These are phyloP conservation scores for Coniella vitis DNA, from an alignment of 2,329 filamentous ascomycete genomes.

Conservation along the genomic window DNA sequence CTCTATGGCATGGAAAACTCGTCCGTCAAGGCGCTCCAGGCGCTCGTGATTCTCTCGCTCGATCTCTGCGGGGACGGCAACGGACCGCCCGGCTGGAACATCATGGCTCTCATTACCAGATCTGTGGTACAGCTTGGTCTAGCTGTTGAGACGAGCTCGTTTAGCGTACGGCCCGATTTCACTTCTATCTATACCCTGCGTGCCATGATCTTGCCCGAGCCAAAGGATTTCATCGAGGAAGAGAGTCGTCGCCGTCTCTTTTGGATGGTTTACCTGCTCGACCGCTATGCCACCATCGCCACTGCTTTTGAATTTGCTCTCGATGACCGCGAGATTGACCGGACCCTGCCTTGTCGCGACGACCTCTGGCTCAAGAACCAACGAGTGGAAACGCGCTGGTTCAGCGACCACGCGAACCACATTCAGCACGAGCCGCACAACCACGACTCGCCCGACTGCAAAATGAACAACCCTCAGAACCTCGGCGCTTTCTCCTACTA, in stretches of 20 bases:
- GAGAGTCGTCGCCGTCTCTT: slow-evolving; percentile 79
- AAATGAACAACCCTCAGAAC: slow-evolving; percentile 67
- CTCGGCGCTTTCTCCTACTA: slow-evolving; percentile 85
- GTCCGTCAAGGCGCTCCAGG: slow-evolving; percentile 80
- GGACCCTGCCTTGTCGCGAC: slow-evolving; percentile 78
- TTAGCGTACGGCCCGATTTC: slow-evolving; percentile 69
- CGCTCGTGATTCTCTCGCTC: slow-evolving; percentile 77
- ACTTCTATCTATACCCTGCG: slow-evolving; percentile 84
- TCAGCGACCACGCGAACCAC: slow-evolving; percentile 35
- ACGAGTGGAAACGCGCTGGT: slow-evolving; percentile 79
- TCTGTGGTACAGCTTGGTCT: slow-evolving; percentile 84
- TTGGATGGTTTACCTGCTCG: slow-evolving; percentile 90
- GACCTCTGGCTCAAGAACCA: slow-evolving; percentile 80
- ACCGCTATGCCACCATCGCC: slow-evolving; percentile 83
- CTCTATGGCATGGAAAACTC: slow-evolving; percentile 86
- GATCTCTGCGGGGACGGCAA: slow-evolving; percentile 83
- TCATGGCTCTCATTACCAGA: slow-evolving; percentile 80
- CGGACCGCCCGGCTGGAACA: slow-evolving; percentile 86
- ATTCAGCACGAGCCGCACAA: slow-evolving; percentile 11
- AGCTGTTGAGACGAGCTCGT: slow-evolving; percentile 74
- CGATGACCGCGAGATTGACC: slow-evolving; percentile 83
- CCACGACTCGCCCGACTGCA: slow-evolving; percentile 45
- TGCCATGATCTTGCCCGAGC: slow-evolving; percentile 76
- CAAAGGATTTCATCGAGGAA: slow-evolving; percentile 82
- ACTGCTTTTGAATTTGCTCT: slow-evolving; percentile 90